Percentiles rank a stretch among this genome's conserved stretches.
Evolutionary conservation across 208 protist species (phyloP).

Genomic region (Leishmania braziliensis): DNA sequence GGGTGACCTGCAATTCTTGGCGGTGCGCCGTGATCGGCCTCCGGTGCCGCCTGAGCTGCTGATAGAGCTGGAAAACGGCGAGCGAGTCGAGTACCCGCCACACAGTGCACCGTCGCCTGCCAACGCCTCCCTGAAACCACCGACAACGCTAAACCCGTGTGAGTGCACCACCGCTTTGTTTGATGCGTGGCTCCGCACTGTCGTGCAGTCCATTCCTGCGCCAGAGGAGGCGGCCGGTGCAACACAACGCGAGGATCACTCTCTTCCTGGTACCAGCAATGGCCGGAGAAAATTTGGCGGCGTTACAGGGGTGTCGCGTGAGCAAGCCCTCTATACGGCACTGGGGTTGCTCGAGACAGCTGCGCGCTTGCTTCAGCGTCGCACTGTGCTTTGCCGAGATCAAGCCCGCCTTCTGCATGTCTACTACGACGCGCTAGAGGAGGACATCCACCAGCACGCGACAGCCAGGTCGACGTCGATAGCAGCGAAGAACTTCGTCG

Average conservation of each 20-base stretch:
- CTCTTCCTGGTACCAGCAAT: neutral
- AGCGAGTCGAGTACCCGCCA: conserved; percentile 24
- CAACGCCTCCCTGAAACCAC: neutral
- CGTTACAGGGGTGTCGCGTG: conserved; percentile 12
- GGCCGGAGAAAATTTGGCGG: neutral
- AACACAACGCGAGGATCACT: neutral
- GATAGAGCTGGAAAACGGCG: conserved; percentile 10
- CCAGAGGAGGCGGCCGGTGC: conserved; percentile 18
- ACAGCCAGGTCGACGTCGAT: neutral
- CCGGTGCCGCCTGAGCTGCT: neutral
- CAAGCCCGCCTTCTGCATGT: conserved; percentile 43
- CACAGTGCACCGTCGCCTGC: neutral
- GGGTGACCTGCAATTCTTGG: neutral
- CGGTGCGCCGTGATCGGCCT: neutral
- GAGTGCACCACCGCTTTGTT: conserved; percentile 30
- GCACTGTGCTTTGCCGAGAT: conserved; percentile 28
- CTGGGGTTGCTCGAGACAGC: conserved; percentile 44
- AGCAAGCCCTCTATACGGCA: conserved; percentile 38
- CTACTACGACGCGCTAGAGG: conserved; percentile 74
- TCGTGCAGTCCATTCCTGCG: conserved; percentile 42
- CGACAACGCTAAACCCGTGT: conserved; percentile 39
- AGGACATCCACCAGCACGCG: conserved; percentile 34
- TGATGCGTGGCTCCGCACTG: conserved; percentile 49
- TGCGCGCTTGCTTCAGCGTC: conserved; percentile 38
- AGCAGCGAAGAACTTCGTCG: neutral